Conservation (phyloP, 768 basidiomycete genomes). For the Dentipellis fragilis region DNA sequence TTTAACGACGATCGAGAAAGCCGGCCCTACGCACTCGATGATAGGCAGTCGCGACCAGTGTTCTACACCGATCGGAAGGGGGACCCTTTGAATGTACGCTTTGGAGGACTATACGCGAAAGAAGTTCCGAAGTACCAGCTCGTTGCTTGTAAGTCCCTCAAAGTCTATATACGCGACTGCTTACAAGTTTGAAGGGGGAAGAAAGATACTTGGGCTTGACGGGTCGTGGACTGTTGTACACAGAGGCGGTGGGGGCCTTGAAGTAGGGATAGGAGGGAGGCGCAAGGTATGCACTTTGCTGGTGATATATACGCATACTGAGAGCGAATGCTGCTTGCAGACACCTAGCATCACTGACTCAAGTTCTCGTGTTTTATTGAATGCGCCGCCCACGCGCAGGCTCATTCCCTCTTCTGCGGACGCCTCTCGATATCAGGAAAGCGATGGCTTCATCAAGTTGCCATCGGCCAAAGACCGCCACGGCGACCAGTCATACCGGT, state of each 20-base stretch:
- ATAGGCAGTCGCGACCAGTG: slow-evolving; percentile 20
- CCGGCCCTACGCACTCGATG: slow-evolving; percentile 12
- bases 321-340: slow-evolving; percentile 2
- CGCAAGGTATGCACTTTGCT: slow-evolving; percentile 21
- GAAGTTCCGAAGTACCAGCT: slow-evolving; percentile 13
- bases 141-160: slow-evolving; percentile 7
- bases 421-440: slow-evolving; percentile 43
- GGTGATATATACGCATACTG: neutral
- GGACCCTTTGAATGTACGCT: slow-evolving; percentile 11
- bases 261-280: slow-evolving; percentile 6
- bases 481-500: slow-evolving; percentile 38
- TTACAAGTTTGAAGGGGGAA: slow-evolving; percentile 12
- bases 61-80: slow-evolving; percentile 47
- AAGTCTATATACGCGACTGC: neutral
- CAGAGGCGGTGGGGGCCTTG: slow-evolving; percentile 7
- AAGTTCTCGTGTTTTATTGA: slow-evolving; percentile 41
- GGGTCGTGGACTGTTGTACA: slow-evolving; percentile 4
- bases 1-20: slow-evolving; percentile 24
- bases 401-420: slow-evolving; percentile 27
- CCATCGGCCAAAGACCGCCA: slow-evolving; percentile 27
- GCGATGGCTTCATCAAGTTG: slow-evolving; percentile 58
- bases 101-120: slow-evolving; percentile 8
- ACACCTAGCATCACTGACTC: slow-evolving; percentile 47
- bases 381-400: slow-evolving; percentile 39
- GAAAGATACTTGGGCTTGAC: slow-evolving; percentile 10